These are phyloP conservation scores for Saturnispora dispora DNA, from an alignment of 805 yeast genomes.

Conservation along the genomic window DNA sequence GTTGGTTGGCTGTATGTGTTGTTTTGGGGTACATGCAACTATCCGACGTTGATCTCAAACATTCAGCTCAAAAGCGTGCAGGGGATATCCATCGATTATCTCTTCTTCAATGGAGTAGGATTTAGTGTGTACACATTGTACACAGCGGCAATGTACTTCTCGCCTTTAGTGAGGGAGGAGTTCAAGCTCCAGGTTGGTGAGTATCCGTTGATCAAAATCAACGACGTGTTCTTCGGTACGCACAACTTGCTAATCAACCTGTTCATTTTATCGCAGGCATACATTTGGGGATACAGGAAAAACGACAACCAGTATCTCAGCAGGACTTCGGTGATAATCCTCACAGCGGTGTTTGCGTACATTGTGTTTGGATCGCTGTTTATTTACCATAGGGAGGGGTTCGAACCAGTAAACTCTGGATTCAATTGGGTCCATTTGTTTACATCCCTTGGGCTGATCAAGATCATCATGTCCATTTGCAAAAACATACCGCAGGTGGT, in stretches of 20 bases:
- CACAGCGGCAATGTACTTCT: constrained; percentile 19
- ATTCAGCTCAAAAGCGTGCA: constrained; percentile 25
- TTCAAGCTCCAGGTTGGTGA: constrained; percentile 20
- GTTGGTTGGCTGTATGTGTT: constrained; percentile 27
- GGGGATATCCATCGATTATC: constrained; percentile 29
- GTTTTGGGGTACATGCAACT: constrained; percentile 26
- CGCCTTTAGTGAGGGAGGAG: constrained; percentile 21
- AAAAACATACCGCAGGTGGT: constrained; percentile 29
- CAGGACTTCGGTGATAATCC: constrained; percentile 15
- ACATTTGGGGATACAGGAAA: constrained; percentile 27
- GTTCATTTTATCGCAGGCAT: constrained; percentile 26
- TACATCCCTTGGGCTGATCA: constrained; percentile 27
- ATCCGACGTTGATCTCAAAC: constrained; percentile 28
- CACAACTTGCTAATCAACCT: constrained; percentile 24
- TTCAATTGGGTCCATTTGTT: constrained; percentile 27
- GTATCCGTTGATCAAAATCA: constrained; percentile 25
- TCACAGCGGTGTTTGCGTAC: constrained; percentile 14
- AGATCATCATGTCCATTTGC: constrained; percentile 27
- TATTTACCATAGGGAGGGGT: constrained; percentile 11
- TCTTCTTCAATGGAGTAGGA: constrained; percentile 28
- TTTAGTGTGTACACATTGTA: constrained; percentile 25
- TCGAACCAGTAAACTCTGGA: constrained; percentile 9
- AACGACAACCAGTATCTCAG: constrained; percentile 26
- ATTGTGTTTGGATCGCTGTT: constrained; percentile 8
- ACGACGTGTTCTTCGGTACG: constrained; percentile 27